These are phyloP conservation scores for Kodamaea kaohsiungensis DNA, from an alignment of 805 yeast species.

Conservation along the genomic window DNA sequence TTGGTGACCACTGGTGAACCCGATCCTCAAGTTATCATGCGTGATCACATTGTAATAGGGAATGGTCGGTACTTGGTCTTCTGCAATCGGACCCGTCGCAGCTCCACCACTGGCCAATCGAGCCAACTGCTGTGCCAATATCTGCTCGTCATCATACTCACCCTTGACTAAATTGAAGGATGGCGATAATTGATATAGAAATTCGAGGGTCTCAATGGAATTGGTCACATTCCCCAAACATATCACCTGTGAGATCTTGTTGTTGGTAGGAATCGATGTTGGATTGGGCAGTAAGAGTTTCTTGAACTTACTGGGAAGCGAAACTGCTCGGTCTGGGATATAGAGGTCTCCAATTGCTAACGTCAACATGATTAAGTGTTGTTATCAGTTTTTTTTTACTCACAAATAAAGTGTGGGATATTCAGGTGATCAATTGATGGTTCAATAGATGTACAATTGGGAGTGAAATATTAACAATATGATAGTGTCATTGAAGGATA, in stretches of 20 bases:
- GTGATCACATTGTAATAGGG: conserved; percentile 63
- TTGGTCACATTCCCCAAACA: conserved; percentile 83
- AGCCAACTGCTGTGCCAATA: conserved; percentile 34
- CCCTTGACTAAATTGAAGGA: conserved; percentile 79
- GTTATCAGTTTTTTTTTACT: neutral
- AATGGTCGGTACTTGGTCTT: conserved; percentile 11
- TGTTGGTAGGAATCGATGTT: conserved; percentile 34
- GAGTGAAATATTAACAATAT: no score
- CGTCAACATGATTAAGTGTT: conserved; percentile 33
- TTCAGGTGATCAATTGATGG: no score
- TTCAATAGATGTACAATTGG: no score
- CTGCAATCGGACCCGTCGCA: neutral
- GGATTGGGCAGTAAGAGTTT: conserved; percentile 74
- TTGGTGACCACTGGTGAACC: conserved; percentile 82
- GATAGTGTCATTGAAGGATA: no score
- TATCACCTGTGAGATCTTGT: conserved; percentile 81
- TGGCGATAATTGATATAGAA: conserved; percentile 67
- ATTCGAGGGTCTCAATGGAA: conserved; percentile 61
- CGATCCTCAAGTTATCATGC: conserved; percentile 74
- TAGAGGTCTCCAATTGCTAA: conserved; percentile 87
- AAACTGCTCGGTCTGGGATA: conserved; percentile 83
- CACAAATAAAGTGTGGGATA: neutral
- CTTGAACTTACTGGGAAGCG: conserved; percentile 60
- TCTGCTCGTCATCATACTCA: conserved; percentile 62
- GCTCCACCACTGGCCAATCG: conserved; percentile 14